Percentiles rank a stretch among this genome's conserved stretches.
phyloP scores from a whole-genome alignment of 2,329 filamentous ascomycete genomes.

The Colletotrichum brevisporum region DNA sequence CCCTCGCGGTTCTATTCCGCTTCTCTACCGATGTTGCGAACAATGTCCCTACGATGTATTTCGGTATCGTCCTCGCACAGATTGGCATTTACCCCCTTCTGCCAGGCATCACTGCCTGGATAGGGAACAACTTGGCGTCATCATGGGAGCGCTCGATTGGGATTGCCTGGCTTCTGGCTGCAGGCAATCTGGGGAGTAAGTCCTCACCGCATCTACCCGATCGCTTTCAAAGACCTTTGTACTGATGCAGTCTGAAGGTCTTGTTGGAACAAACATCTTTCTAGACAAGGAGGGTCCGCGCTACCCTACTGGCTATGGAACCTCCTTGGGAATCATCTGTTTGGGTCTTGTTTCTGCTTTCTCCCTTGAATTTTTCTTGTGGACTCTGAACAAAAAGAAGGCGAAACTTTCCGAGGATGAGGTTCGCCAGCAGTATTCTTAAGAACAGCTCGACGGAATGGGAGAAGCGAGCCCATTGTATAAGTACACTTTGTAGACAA shows the following conservation, averaged over 20 bases:
- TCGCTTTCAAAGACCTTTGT: background rate
- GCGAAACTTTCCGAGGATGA: constrained; percentile 45
- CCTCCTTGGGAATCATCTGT: constrained; percentile 30
- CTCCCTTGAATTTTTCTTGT: constrained; percentile 43
- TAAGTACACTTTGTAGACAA: constrained; percentile 26
- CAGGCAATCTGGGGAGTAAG: constrained; percentile 36
- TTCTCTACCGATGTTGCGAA: constrained; percentile 51
- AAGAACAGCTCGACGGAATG: constrained; percentile 28
- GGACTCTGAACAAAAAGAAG: constrained; percentile 45
- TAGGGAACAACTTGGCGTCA: constrained; percentile 45
- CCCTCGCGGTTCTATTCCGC: constrained; percentile 51
- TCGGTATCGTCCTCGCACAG: constrained; percentile 5
- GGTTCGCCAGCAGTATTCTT: constrained; percentile 46
- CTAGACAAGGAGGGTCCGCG: constrained; percentile 50
- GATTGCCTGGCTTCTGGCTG: constrained; percentile 44
- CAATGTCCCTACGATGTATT: constrained; percentile 49
- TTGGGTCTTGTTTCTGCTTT: constrained; percentile 33
- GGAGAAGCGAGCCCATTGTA: constrained; percentile 26
- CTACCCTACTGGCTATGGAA: constrained; percentile 55
- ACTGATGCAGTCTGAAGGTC: constrained; percentile 45
- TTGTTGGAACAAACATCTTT: constrained; percentile 57
- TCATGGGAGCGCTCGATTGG: constrained; percentile 45
- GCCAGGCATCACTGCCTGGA: constrained; percentile 45
- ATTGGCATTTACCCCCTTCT: constrained; percentile 50
- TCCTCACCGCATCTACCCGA: background rate